Conservation (phyloP, 2,329 filamentous ascomycete genomes). For the Cladosporium austrohemisphaericum region DNA sequence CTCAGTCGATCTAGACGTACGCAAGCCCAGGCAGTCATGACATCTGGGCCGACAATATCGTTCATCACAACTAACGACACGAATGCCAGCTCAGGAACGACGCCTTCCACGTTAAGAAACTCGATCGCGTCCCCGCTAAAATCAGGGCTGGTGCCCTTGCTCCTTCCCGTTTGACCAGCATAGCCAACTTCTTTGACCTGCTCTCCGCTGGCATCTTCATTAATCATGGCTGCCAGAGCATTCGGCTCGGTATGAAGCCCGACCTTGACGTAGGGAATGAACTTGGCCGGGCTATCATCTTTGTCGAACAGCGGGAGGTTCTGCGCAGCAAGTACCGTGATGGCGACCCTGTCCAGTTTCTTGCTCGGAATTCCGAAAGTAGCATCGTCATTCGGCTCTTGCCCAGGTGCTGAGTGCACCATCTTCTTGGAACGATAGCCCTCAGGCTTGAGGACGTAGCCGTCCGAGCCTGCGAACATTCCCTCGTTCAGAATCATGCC, state of each 20-base stretch:
- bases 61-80: conserved; percentile 39
- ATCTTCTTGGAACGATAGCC: conserved; percentile 57
- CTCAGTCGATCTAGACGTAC: not conserved
- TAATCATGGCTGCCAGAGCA: conserved; percentile 41
- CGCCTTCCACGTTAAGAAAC: conserved; percentile 41
- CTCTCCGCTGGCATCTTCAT: conserved; percentile 43
- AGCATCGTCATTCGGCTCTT: conserved; percentile 54
- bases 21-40: not conserved
- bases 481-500: conserved; percentile 95
- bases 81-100: conserved; percentile 47
- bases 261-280: conserved; percentile 68
- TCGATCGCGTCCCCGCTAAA: conserved; percentile 42
- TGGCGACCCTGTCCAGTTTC: conserved; percentile 57
- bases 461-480: conserved; percentile 77
- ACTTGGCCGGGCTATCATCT: not conserved
- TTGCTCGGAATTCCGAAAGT: conserved; percentile 76
- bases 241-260: conserved; percentile 74
- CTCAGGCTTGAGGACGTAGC: conserved; percentile 80
- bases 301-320: not conserved
- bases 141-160: conserved; percentile 40
- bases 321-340: conserved; percentile 36
- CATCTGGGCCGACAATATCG: not conserved
- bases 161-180: conserved; percentile 45
- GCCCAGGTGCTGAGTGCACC: conserved; percentile 7
- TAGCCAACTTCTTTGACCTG: conserved; percentile 52